Evolutionary conservation across 345 rosid genomes (phyloP).

Genomic region (Populus nigra): DNA sequence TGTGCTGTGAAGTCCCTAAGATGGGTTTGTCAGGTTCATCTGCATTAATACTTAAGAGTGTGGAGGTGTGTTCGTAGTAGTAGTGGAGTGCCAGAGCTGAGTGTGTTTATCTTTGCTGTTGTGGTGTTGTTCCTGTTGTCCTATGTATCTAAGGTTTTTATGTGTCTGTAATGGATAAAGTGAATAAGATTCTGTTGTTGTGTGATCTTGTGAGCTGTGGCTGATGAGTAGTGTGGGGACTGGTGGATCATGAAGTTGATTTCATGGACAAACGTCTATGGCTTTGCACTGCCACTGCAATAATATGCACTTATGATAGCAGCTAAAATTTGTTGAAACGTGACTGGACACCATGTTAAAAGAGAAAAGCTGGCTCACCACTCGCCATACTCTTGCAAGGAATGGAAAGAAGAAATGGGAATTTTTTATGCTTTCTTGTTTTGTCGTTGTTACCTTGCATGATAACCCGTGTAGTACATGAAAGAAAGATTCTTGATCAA

Average conservation of each 20-base stretch:
- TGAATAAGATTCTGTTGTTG: background rate
- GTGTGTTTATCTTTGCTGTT: background rate
- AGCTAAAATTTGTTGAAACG: too few species aligned
- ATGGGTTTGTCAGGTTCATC: background rate
- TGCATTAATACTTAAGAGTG: background rate
- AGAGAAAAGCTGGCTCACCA: background rate
- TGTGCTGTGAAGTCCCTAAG: background rate
- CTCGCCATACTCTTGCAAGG: background rate
- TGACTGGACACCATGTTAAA: background rate
- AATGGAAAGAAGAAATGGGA: background rate
- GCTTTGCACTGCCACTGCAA: background rate
- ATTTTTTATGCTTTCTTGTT: too few species aligned
- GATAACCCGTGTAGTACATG: background rate
- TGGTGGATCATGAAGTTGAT: slow-evolving; percentile 3
- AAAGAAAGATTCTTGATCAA: background rate
- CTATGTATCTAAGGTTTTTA: background rate
- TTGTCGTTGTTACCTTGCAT: background rate
- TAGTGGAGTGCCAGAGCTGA: background rate
- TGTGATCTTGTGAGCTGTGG: slow-evolving; percentile 2
- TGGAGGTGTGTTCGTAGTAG: background rate
- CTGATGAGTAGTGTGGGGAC: slow-evolving; percentile 11
- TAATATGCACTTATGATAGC: background rate
- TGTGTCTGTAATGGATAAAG: slow-evolving; percentile 7
- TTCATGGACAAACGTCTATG: background rate
- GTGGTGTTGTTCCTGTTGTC: background rate